phyloP scores from a whole-genome alignment of 1,284 basidiomycete species.

The Xerocomus nothofagi region DNA sequence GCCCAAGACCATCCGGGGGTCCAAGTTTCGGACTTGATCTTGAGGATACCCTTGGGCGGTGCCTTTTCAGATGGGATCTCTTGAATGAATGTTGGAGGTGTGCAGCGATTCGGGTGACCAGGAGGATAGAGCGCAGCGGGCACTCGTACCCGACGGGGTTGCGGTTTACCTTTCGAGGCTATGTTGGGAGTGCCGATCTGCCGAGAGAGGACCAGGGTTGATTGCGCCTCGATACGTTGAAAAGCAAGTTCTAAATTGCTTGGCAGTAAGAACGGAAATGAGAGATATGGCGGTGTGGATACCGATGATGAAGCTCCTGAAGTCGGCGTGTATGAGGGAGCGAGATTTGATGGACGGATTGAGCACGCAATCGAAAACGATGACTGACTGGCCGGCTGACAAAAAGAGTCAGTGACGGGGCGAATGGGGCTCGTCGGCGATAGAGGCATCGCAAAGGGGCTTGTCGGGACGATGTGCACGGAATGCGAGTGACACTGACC shows the following conservation, averaged over 20 bases:
- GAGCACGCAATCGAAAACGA: constrained; percentile 73
- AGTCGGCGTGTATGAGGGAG: constrained; percentile 55
- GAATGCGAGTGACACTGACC: constrained; percentile 40
- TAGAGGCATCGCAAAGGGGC: background rate
- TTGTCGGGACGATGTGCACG: constrained; percentile 5
- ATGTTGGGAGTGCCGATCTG: constrained; percentile 70
- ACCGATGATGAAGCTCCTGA: constrained; percentile 71
- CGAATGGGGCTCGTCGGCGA: constrained; percentile 1
- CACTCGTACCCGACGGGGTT: constrained; percentile 54
- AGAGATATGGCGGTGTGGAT: constrained; percentile 17
- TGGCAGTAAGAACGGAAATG: constrained; percentile 12
- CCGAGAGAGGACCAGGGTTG: constrained; percentile 56
- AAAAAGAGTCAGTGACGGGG: constrained; percentile 1
- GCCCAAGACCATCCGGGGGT: constrained; percentile 51
- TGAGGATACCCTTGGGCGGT: constrained; percentile 44
- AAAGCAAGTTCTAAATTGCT: constrained; percentile 55
- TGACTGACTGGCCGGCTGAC: constrained; percentile 62
- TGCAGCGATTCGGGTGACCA: constrained; percentile 25
- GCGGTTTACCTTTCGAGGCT: constrained; percentile 61
- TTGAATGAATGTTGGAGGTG: constrained; percentile 43
- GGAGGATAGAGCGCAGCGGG: constrained; percentile 44
- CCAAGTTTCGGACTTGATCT: constrained; percentile 22
- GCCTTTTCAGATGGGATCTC: constrained; percentile 32
- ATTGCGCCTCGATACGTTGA: constrained; percentile 64
- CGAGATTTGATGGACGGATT: constrained; percentile 58